These are phyloP conservation scores for Oidium heveae DNA, from an alignment of 2,329 filamentous ascomycete genomes.

Conservation along the genomic window DNA sequence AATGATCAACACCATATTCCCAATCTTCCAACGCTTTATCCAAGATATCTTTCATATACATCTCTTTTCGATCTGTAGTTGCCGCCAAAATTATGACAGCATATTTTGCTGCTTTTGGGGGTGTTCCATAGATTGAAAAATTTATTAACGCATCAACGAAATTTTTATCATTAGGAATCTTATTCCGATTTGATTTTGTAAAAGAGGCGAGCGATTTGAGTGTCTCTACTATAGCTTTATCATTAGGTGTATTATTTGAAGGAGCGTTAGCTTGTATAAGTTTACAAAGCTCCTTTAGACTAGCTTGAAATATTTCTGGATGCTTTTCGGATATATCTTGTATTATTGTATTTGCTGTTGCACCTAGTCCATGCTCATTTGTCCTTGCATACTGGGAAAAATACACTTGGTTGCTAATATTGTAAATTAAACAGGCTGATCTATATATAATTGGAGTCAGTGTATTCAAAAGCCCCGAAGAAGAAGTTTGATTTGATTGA, in stretches of 20 bases:
- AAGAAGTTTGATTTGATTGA: slow-evolving; percentile 34
- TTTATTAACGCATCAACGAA: slow-evolving; percentile 59
- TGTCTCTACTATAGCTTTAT: slow-evolving; percentile 58
- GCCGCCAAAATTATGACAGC: slow-evolving; percentile 76
- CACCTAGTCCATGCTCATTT: slow-evolving; percentile 53
- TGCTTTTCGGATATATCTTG: slow-evolving; percentile 80
- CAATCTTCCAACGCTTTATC: slow-evolving; percentile 51
- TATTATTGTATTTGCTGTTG: slow-evolving; percentile 64
- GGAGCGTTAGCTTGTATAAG: slow-evolving; percentile 64
- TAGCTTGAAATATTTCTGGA: slow-evolving; percentile 75
- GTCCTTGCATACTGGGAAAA: slow-evolving; percentile 74
- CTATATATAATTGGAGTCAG: slow-evolving; percentile 64
- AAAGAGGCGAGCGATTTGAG: slow-evolving; percentile 87
- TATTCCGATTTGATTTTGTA: slow-evolving; percentile 52
- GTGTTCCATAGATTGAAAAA: slow-evolving; percentile 62
- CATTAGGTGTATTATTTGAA: slow-evolving; percentile 37
- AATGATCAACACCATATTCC: slow-evolving; percentile 45
- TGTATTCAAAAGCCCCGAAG: slow-evolving; percentile 46
- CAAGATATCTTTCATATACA: slow-evolving; percentile 65
- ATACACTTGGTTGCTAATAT: slow-evolving; percentile 73
- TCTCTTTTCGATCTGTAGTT: slow-evolving; percentile 44
- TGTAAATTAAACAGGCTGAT: slow-evolving; percentile 66
- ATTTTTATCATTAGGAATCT: slow-evolving; percentile 58
- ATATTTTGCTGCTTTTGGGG: slow-evolving; percentile 71
- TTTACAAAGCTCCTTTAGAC: slow-evolving; percentile 76